Evolutionary conservation across 345 rosid genomes (phyloP), one percentile per base, ranked within the genome.

Genomic region (Populus deltoides): DNA sequence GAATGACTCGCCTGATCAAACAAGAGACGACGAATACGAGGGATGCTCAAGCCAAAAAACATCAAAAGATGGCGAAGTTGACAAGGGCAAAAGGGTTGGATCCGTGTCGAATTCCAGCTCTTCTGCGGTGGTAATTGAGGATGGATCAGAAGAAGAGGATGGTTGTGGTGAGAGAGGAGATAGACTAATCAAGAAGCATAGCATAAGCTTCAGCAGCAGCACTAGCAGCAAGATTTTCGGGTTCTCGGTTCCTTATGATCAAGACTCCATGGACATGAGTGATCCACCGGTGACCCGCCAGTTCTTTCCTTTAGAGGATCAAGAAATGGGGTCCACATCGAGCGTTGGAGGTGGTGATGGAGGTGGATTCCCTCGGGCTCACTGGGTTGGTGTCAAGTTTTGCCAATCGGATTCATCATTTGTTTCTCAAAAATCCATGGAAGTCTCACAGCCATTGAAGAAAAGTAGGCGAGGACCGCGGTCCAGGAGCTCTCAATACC

Each of bases 391-490:
- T 3, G 92, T 92, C 12, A 90, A 83, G 82, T 89, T 90, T 79
- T 88, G 89, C 75, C 89, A 88, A 86, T 81, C 93, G 81, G 92
- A 88, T 77, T 29, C 73, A 36, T 83, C 91, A 0, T 65, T 83
- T 2, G 79, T 80, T 35, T 78, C 90, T 17, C 88, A 77, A 12
- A 80, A 84, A 45, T 63, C 86, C 31, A 77, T 74, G 74, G 93
- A 86, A 73, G 84, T 79, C 57, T 80, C 89, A 0, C 98, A 88
- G 70, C 96, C 96, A 74, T 75, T 87, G 71, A 96, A 96, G 81
- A 96, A 91, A 81, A 93, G 98, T 85, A 85, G 99, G 68, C 90
- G 99, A 45, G 99, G 98, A 25, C 99, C 99, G 41, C 84, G 99
- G 78, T 96, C 99, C 8, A 86, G 97, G 74, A 96, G 99, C 84